Conservation (phyloP, 805 yeast species). For the Groenewaldozyma tartarivorans region DNA sequence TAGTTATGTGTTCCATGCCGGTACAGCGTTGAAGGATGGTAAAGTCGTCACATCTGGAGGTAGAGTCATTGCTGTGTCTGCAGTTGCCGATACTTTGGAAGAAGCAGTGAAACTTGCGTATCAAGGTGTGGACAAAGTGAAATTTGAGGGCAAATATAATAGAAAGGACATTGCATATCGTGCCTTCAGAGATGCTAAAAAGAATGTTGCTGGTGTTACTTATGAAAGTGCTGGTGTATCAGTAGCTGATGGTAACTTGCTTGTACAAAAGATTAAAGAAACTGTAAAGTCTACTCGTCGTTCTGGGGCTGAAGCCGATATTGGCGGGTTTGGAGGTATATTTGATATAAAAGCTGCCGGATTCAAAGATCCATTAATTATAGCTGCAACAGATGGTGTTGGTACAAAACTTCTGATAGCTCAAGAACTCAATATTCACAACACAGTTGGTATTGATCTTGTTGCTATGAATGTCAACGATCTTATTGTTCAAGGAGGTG, state of each 20-base stretch:
- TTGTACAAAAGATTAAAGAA: slow-evolving; percentile 84
- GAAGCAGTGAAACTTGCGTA: slow-evolving; percentile 84
- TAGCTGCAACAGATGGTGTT: slow-evolving; percentile 98
- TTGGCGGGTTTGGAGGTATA: slow-evolving; percentile 98
- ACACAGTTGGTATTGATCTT: slow-evolving; percentile 97
- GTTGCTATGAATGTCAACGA: slow-evolving; percentile 99
- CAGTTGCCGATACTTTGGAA: slow-evolving; percentile 63
- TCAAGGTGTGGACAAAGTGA: slow-evolving; percentile 66
- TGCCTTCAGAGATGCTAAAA: slow-evolving; percentile 58
- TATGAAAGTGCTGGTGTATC: slow-evolving; percentile 96
- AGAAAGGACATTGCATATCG: slow-evolving; percentile 93
- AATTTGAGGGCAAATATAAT: slow-evolving; percentile 68
- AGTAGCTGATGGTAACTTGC: slow-evolving; percentile 85
- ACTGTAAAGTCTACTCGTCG: slow-evolving; percentile 88
- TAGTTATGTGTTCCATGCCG: slow-evolving; percentile 89
- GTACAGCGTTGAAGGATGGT: slow-evolving; percentile 58
- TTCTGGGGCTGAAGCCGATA: slow-evolving; percentile 94
- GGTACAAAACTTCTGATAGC: slow-evolving; percentile 96
- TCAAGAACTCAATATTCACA: slow-evolving; percentile 76
- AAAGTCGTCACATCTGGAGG: slow-evolving; percentile 84
- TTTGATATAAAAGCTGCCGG: slow-evolving; percentile 89
- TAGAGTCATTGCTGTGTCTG: slow-evolving; percentile 91
- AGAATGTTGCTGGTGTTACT: slow-evolving; percentile 35
- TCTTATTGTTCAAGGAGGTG: slow-evolving; percentile 97
- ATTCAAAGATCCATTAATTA: slow-evolving; percentile 64